Conservation (phyloP, 164 flowering plant genomes). For the Akebia trifoliata region DNA sequence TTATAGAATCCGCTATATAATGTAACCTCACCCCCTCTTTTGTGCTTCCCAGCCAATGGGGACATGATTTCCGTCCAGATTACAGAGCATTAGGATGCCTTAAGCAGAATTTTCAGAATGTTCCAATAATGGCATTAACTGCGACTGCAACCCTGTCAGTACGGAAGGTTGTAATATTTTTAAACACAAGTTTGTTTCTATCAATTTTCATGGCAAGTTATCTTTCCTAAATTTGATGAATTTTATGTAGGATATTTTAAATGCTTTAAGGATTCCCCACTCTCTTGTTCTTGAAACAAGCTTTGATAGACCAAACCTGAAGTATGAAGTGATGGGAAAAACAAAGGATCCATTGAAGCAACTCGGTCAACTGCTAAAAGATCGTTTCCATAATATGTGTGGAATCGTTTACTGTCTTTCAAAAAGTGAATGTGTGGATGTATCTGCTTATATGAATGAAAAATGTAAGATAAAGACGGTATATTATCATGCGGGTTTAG, state of each 20-base stretch:
- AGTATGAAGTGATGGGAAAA: conserved; percentile 81
- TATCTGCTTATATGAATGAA: conserved; percentile 61
- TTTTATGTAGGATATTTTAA: conserved; percentile 69
- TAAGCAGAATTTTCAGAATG: conserved; percentile 74
- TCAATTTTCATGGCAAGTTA: not conserved
- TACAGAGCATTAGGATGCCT: conserved; percentile 83
- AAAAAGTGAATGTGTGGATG: conserved; percentile 83
- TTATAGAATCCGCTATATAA: not conserved
- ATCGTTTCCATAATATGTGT: conserved; percentile 56
- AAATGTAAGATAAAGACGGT: conserved; percentile 73
- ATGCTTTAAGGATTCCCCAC: conserved; percentile 65
- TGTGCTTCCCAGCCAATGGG: conserved; percentile 79
- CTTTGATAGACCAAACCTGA: conserved; percentile 95
- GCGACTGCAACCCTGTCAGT: conserved; percentile 92
- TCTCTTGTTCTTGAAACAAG: conserved; percentile 88
- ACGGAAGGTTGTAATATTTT: conserved; percentile 49
- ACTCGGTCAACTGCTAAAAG: conserved; percentile 63
- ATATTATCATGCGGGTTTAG: conserved; percentile 92
- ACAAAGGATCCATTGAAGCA: conserved; percentile 75
- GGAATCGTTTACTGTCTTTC: conserved; percentile 97
- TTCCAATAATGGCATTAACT: conserved; percentile 94
- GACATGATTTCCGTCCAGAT: conserved; percentile 99
- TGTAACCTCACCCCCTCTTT: not conserved
- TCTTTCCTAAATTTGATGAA: conserved; percentile 1
- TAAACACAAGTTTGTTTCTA: not conserved